Evolutionary conservation across 768 basidiomycete genomes (phyloP).

Genomic region (Psilocybe azurescens): DNA sequence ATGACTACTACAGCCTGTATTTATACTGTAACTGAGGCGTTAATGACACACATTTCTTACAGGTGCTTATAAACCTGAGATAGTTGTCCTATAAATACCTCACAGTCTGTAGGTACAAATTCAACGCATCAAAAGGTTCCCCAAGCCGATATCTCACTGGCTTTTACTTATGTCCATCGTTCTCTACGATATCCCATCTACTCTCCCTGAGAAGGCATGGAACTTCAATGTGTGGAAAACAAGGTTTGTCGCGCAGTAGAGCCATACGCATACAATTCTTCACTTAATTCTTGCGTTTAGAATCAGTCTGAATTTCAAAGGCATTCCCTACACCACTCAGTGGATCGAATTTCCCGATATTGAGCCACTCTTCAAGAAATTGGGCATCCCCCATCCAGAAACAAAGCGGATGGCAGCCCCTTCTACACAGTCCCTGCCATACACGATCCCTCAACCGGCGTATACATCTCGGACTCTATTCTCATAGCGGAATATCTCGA

Average conservation of each 20-base stretch:
- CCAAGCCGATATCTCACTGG: too few relatives aligned
- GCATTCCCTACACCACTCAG: background rate
- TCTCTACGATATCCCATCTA: background rate
- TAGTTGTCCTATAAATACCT: too few relatives aligned
- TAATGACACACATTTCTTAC: too few relatives aligned
- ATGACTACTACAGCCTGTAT: too few relatives aligned
- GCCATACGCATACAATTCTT: background rate
- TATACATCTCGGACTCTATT: constrained; percentile 44
- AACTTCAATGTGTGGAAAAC: background rate
- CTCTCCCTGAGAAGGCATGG: background rate
- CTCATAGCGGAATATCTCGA: constrained; percentile 58
- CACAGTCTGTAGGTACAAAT: too few relatives aligned
- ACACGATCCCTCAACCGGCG: constrained; percentile 46
- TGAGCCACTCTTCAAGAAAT: background rate
- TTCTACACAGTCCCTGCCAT: constrained; percentile 56
- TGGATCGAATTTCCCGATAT: background rate
- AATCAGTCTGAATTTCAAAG: background rate
- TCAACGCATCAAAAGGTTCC: too few relatives aligned
- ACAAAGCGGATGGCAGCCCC: constrained; percentile 31
- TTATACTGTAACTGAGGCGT: too few relatives aligned
- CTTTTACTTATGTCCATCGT: background rate
- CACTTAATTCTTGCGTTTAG: background rate
- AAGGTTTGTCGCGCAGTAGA: background rate
- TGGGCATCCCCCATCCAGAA: constrained; percentile 20
- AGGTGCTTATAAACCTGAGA: too few relatives aligned